Evolutionary conservation across 1,284 basidiomycete genomes (phyloP), one percentile per base, ranked within the genome.

Genomic region (Puccinia triticina): DNA sequence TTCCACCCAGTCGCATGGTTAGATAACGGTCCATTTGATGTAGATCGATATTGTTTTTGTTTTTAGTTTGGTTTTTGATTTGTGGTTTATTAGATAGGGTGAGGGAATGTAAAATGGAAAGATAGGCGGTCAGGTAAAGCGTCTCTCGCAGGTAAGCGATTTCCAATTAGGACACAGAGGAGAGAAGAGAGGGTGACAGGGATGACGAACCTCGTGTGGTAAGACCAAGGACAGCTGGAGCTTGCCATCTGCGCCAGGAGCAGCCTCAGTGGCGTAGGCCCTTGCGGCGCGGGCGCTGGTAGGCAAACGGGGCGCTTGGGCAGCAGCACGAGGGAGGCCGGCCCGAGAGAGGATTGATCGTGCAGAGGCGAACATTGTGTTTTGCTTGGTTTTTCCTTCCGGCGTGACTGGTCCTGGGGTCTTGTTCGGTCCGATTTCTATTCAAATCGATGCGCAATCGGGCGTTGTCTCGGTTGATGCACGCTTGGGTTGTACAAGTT

Each of bases 191-290:
- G n/a, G 29, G 46, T 26, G 34, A 75, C 53, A 32, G 12, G 18
- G 37, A 55, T 29, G 64, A 91, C 92, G 84, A 83, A 96, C 95
- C 90, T 96, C 92, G 89, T 97, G 95, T 83, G 96, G 95, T 83
- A 97, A 91, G 84, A 93, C 93, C 85, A 98, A 90, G 43, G 94
- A 94, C 84, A 97, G 91, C 85, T 91, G 92, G 84, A 96, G 92
- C 90, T 95, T 96, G 88, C 93, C 93, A 83, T 87, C 86, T 79
- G 88, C 86, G 48, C 55, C 43, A 12, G 46, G 21, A 66, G 69
- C 12, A 71, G 80, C 61, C 64, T 82, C 80, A 26, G 72, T 69
- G n/a, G 80, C 80, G 48, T 82, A 82, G n/a, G 37, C 14, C 46
- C 73, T 46, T 29, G 59, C 46, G 12, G 72, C 16, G 32, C 55